These are phyloP conservation scores for Papiliotrema laurentii DNA, from an alignment of 1,284 basidiomycete genomes.

Conservation along the genomic window DNA sequence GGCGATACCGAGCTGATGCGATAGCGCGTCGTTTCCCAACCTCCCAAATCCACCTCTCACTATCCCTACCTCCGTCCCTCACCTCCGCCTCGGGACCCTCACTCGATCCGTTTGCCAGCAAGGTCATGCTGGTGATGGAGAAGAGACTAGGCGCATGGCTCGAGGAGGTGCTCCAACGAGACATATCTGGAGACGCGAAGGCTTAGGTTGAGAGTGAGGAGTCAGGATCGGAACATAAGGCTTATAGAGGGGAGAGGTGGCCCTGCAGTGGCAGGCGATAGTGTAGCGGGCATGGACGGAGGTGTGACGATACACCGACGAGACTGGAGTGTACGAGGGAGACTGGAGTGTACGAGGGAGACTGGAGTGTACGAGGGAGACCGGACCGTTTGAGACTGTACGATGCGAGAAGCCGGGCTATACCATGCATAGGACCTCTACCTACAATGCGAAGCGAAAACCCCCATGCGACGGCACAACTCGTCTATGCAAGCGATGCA, in stretches of 20 bases:
- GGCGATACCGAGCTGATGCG: background rate
- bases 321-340: no score
- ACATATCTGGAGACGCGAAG: background rate
- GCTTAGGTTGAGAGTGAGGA: background rate
- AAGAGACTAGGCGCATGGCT: constrained; percentile 41
- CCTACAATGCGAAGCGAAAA: no score
- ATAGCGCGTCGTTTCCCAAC: constrained; percentile 37
- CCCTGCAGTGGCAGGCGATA: background rate
- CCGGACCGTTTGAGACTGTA: no score
- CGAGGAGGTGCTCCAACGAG: constrained; percentile 14
- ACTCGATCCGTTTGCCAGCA: constrained; percentile 36
- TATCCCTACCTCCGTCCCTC: constrained; percentile 33
- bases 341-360: no score
- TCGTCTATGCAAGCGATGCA: no score
- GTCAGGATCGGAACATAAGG: no score
- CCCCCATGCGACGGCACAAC: no score
- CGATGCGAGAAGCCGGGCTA: no score
- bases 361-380: no score
- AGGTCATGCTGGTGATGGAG: constrained; percentile 40
- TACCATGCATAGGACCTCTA: no score
- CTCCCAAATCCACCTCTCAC: constrained; percentile 43
- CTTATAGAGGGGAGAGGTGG: background rate
- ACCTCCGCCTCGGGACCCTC: constrained; percentile 28
- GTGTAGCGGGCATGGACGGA: background rate
- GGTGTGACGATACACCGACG: background rate